These are phyloP conservation scores for Cornus suecica DNA, from an alignment of 148 eudicot species.

Conservation along the genomic window DNA sequence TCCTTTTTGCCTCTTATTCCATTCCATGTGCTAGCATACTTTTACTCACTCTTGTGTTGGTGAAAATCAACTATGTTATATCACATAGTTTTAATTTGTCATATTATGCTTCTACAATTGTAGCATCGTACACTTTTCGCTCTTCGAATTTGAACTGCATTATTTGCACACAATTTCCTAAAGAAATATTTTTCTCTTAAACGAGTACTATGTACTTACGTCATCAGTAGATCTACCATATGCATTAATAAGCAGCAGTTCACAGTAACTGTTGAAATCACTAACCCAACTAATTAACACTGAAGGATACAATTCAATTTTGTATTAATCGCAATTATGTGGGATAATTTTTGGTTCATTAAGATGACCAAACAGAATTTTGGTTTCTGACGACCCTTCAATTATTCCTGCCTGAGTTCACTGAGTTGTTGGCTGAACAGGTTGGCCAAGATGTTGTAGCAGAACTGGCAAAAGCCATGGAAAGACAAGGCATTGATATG, in stretches of 20 bases:
- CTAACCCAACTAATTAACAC: not conserved
- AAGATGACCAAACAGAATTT: not conserved
- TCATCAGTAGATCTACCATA: no score
- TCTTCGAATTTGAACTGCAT: not conserved
- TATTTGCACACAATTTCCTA: not conserved
- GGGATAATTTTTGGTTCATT: not conserved
- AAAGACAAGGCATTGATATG: slow-evolving; percentile 55
- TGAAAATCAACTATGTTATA: not conserved
- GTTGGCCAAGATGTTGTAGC: slow-evolving; percentile 68
- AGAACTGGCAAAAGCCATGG: slow-evolving; percentile 52
- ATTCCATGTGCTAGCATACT: not conserved
- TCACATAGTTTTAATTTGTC: not conserved
- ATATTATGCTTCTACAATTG: not conserved
- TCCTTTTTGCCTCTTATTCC: not conserved
- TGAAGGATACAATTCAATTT: not conserved
- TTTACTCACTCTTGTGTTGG: not conserved
- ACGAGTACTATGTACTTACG: not conserved
- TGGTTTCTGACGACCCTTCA: not conserved
- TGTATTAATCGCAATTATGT: not conserved
- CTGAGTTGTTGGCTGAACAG: slow-evolving; percentile 27
- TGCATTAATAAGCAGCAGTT: not conserved
- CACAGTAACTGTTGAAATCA: not conserved
- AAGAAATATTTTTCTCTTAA: not conserved
- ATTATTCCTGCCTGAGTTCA: not conserved
- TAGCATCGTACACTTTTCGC: not conserved